Percentiles rank a stretch among this genome's conserved stretches.
These are phyloP conservation scores for Nicotiana paniculata DNA, from an alignment of 257 asterid genomes.

Conservation along the genomic window DNA sequence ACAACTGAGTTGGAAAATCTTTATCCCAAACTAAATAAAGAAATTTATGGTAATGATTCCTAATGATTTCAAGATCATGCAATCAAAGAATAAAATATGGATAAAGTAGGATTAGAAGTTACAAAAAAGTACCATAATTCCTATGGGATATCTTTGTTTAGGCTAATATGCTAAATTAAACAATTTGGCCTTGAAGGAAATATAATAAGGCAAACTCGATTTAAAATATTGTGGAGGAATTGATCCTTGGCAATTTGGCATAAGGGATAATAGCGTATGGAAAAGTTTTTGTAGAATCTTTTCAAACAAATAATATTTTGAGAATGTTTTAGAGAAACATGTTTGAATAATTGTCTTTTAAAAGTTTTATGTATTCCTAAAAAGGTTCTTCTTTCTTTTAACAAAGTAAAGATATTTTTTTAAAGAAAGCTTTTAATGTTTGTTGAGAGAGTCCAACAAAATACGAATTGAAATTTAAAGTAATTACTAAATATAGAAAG, in stretches of 20 bases:
- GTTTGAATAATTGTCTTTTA: neutral
- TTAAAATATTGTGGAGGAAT: neutral
- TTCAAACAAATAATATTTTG: neutral
- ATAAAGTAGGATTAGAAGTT: neutral
- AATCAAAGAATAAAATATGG: neutral
- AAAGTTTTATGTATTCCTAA: neutral
- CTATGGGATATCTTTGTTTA: neutral
- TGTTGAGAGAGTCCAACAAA: neutral
- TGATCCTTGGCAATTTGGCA: neutral
- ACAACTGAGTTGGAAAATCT: neutral
- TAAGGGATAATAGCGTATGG: neutral
- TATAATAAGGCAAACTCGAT: neutral
- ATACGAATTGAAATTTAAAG: neutral
- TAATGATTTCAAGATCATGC: neutral
- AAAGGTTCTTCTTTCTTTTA: neutral
- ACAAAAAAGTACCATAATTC: neutral
- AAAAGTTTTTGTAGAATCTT: too few species aligned
- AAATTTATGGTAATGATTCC: neutral
- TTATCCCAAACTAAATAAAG: neutral
- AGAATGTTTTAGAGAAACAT: neutral
- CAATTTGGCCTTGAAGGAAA: neutral
- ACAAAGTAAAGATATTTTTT: neutral
- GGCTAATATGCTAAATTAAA: neutral
- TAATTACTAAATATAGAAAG: neutral
- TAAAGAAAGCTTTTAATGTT: neutral